Evolutionary conservation across 441 rosid genomes (phyloP), one percentile per base, ranked within the genome.

Genomic region (Dalechampia spathulata): DNA sequence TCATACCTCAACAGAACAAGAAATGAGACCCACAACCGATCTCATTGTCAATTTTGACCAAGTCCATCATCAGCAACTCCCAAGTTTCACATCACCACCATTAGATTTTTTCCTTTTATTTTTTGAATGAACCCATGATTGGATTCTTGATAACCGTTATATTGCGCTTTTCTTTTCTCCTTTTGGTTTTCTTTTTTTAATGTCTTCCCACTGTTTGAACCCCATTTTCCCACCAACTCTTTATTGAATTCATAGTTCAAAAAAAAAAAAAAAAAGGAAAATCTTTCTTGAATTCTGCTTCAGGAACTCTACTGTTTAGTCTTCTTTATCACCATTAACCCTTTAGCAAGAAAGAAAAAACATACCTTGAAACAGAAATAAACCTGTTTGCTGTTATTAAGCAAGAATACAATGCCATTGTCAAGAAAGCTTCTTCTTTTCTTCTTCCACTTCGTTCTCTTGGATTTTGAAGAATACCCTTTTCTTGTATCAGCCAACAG

Each of bases 341-440:
- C 5, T 30, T 25, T 46, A 2, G n/a, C n/a, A n/a, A n/a, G 2
- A 39, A 21, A 40, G 7, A 2, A 11, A 56, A 57, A 22, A 3
- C 34, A n/a, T n/a, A 4, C 4, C 12, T 36, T 57, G 19, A 36
- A 46, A 5, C 34, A 26, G 13, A 22, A 52, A 25, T 15, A 28
- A 7, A 51, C 67, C 52, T 58, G 8, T 43, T 48, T 45, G 36
- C 11, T 16, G 1, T 15, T 32, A 55, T 32, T 49, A 49, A 8
- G n/a, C n/a, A n/a, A 6, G 43, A 53, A 23, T 20, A 17, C 52
- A 8, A 82, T 83, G 86, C 43, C 60, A 60, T 59, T 57, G 55
- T 60, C 89, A 72, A 70, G 71, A 75, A 78, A 65, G 70, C 67
- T 84, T 70, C 77, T 61, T 58, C 52, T 64, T 75, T 65, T 72